Evolutionary conservation across 2,329 filamentous ascomycete species (phyloP).

Genomic region (Cylindrodendrum hubeiense): DNA sequence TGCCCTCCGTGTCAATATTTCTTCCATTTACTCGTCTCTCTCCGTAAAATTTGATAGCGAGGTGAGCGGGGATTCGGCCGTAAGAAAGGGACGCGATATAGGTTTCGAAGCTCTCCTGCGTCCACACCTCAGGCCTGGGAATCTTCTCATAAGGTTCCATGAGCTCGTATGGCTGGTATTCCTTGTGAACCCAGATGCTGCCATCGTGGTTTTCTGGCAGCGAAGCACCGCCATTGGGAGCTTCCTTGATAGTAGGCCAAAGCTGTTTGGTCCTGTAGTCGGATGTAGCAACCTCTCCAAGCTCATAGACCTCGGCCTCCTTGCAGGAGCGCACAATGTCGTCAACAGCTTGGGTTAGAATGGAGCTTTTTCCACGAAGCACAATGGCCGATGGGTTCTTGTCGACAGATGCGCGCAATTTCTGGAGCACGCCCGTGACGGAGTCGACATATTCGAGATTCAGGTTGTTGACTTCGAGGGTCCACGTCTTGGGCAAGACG

Average conservation of each 20-base stretch:
- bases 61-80: constrained; percentile 49
- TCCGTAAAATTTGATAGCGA: constrained; percentile 52
- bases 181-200: constrained; percentile 52
- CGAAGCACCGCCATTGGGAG: constrained; percentile 41
- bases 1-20: constrained; percentile 52
- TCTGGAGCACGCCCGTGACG: constrained; percentile 48
- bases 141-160: constrained; percentile 54
- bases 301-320: constrained; percentile 50
- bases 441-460: constrained; percentile 51
- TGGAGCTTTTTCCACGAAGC: constrained; percentile 47
- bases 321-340: constrained; percentile 48
- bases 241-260: constrained; percentile 51
- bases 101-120: constrained; percentile 53
- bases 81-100: constrained; percentile 59
- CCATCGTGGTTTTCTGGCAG: constrained; percentile 36
- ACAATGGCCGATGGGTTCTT: constrained; percentile 48
- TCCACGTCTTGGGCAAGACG: constrained; percentile 50
- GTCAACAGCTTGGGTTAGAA: constrained; percentile 50
- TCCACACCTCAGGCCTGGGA: constrained; percentile 56
- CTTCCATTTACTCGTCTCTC: constrained; percentile 42
- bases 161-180: constrained; percentile 47
- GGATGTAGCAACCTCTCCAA: constrained; percentile 51
- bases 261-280: constrained; percentile 52
- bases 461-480: constrained; percentile 50
- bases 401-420: constrained; percentile 50